Conservation (phyloP, 371 early-diverging fungal species). For the Vairimorpha necatrix region DNA sequence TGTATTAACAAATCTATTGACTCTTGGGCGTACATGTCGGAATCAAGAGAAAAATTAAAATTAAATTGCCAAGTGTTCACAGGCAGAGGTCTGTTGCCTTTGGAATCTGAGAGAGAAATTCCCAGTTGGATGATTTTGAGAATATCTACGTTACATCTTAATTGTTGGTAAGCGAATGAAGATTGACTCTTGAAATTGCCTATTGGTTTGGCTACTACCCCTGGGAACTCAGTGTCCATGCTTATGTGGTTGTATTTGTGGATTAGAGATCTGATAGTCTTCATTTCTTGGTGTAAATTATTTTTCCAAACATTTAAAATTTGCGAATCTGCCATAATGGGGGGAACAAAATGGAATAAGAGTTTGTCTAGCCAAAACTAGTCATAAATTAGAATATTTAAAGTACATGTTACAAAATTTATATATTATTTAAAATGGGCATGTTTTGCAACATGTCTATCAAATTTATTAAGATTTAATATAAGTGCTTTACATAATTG, state of each 20-base stretch:
- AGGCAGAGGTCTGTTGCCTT: slow-evolving; percentile 80
- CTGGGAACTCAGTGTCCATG: slow-evolving; percentile 99
- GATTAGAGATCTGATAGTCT: slow-evolving; percentile 75
- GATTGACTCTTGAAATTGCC: slow-evolving; percentile 71
- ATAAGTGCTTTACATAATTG: too few species aligned
- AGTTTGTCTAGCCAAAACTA: too few species aligned
- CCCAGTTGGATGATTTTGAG: slow-evolving; percentile 96
- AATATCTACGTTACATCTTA: slow-evolving; percentile 94
- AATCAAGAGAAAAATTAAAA: slow-evolving; percentile 86
- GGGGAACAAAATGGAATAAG: slow-evolving; percentile 11
- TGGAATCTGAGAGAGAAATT: slow-evolving; percentile 83
- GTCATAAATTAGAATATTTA: not conserved
- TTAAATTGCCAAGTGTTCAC: slow-evolving; percentile 97
- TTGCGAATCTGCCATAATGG: slow-evolving; percentile 12
- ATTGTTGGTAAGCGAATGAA: slow-evolving; percentile 74
- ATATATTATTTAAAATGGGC: too few species aligned
- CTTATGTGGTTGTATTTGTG: slow-evolving; percentile 85
- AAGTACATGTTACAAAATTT: too few species aligned
- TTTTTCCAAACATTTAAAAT: slow-evolving; percentile 81
- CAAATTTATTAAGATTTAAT: too few species aligned
- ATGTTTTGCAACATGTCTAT: too few species aligned
- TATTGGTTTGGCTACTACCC: slow-evolving; percentile 93
- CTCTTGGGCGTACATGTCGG: slow-evolving; percentile 96
- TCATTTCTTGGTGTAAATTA: slow-evolving; percentile 89
- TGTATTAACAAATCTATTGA: slow-evolving; percentile 89